A percentile compares a stretch with the other conserved stretches of the same genome.
Evolutionary conservation across 768 basidiomycete species (phyloP).

Genomic region (Sarcodon sp.): DNA sequence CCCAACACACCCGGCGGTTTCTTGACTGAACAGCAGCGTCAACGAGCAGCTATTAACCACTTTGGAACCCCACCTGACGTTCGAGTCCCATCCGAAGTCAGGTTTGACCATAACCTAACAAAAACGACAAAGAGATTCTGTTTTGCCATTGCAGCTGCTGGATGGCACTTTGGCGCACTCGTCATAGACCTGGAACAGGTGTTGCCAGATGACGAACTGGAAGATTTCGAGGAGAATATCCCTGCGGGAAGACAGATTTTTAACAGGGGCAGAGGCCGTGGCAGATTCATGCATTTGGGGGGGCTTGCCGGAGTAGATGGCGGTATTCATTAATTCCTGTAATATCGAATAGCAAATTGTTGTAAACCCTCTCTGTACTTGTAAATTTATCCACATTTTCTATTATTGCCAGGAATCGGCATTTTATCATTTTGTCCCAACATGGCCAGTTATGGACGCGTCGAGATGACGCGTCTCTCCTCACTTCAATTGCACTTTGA

Average conservation of each 20-base stretch:
- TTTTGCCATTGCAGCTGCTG: constrained; percentile 68
- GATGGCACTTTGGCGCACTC: constrained; percentile 89
- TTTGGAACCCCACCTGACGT: constrained; percentile 29
- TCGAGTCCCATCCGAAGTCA: constrained; percentile 51
- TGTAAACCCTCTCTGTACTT: too few relatives aligned
- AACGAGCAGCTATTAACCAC: constrained; percentile 9
- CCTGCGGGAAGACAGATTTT: too few relatives aligned
- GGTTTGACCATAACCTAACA: constrained; percentile 50
- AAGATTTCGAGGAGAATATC: neutral
- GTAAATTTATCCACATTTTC: too few relatives aligned
- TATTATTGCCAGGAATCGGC: too few relatives aligned
- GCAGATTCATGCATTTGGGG: too few relatives aligned
- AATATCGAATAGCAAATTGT: too few relatives aligned
- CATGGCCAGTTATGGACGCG: too few relatives aligned
- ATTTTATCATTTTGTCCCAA: too few relatives aligned
- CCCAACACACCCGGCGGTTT: constrained; percentile 52
- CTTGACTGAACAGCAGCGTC: constrained; percentile 20
- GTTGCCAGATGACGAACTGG: neutral
- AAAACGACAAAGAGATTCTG: constrained; percentile 41
- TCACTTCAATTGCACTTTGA: constrained; percentile 18
- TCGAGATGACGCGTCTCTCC: too few relatives aligned
- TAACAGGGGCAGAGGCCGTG: too few relatives aligned
- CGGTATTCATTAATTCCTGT: too few relatives aligned
- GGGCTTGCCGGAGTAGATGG: too few relatives aligned
- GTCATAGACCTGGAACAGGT: constrained; percentile 50